Base-by-base conservation (phyloP, 2,329 filamentous ascomycete genomes). In the Thielaviopsis musarum region DNA sequence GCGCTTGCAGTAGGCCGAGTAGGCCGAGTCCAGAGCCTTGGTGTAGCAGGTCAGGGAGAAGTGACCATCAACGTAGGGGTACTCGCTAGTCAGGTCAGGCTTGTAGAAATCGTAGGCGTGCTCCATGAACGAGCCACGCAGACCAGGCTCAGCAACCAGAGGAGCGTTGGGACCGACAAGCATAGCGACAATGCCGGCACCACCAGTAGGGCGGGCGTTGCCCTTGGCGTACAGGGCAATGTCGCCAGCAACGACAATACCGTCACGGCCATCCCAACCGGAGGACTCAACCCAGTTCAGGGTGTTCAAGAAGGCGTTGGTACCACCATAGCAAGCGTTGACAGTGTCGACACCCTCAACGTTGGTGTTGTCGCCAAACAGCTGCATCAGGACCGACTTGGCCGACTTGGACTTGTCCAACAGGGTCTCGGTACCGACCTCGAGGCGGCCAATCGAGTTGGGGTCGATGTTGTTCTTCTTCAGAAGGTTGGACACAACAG, bases 71-170 rank as follows among this genome's bases (percentile, higher is more conserved):
- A 91, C 87, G 68, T 88, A 84, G 64, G 87, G 87, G 75, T 91
- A 91, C 74, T 91, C 87, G 79, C 84, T 88, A 68, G 87, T 87
- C 65, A 91, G 77, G 72, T 91, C 87, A 67, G 87, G 87, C 83
- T 91, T 91, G 82, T 89, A 91, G 72, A 91, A 91, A 72, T 91
- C 87, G 73, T 91, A 93, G 66, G 84, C 84, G 74, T 91, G 87
- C 71, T 84, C 78, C 83, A 91, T 85, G 77, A 88, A 89, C 67
- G 78, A 84, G 69, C 85, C 87, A 68, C 87, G 84, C 69, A 90
- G 81, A 69, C 88, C 88, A 57, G 87, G 82, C 74, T 91, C 87
- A 64, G 86, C 76, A 62, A 84, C 85, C 64, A 91, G 75, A 59
- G 87, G 87, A 57, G 87, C 87, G 69, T 91, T 76, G 61, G 87